Conservation (phyloP, 2,329 filamentous ascomycete genomes). For the Aspergillus spinulosporus region DNA sequence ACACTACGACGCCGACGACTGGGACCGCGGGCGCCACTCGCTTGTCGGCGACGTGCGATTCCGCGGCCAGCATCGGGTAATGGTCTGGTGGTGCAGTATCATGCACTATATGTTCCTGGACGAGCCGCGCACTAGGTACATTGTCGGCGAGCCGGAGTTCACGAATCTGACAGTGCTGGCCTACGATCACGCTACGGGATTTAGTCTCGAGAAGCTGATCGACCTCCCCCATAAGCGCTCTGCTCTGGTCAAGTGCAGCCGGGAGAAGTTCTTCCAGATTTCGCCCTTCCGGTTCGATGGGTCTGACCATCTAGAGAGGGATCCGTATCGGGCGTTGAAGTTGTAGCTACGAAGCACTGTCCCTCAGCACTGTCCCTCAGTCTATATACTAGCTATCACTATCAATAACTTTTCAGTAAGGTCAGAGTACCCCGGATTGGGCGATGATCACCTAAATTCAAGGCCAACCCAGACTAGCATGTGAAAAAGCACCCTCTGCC, state of each 20-base stretch:
- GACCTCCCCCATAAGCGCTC: slow-evolving; percentile 71
- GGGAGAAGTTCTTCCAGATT: slow-evolving; percentile 68
- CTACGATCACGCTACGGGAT: slow-evolving; percentile 73
- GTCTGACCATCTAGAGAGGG: slow-evolving; percentile 24
- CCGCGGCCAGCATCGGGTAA: slow-evolving; percentile 56
- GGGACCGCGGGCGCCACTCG: slow-evolving; percentile 11
- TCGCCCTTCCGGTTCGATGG: slow-evolving; percentile 41
- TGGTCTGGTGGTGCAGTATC: slow-evolving; percentile 57
- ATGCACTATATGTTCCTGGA: slow-evolving; percentile 62
- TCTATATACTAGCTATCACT: neutral
- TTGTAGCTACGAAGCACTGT: slow-evolving; percentile 13
- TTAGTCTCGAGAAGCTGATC: slow-evolving; percentile 69
- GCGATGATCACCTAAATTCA: no score
- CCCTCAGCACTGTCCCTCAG: neutral
- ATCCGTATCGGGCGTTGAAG: slow-evolving; percentile 24
- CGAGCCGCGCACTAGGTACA: slow-evolving; percentile 55
- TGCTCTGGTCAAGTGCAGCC: slow-evolving; percentile 62
- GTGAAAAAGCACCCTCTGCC: no score
- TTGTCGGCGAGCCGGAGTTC: slow-evolving; percentile 66
- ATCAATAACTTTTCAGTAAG: neutral
- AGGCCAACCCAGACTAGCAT: neutral
- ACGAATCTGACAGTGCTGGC: slow-evolving; percentile 68
- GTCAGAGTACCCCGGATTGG: neutral
- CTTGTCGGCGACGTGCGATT: slow-evolving; percentile 54
- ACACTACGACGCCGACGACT: slow-evolving; percentile 10